These are phyloP conservation scores for Sporothrix variecibatus DNA, from an alignment of 2,329 filamentous ascomycete genomes.

Conservation along the genomic window DNA sequence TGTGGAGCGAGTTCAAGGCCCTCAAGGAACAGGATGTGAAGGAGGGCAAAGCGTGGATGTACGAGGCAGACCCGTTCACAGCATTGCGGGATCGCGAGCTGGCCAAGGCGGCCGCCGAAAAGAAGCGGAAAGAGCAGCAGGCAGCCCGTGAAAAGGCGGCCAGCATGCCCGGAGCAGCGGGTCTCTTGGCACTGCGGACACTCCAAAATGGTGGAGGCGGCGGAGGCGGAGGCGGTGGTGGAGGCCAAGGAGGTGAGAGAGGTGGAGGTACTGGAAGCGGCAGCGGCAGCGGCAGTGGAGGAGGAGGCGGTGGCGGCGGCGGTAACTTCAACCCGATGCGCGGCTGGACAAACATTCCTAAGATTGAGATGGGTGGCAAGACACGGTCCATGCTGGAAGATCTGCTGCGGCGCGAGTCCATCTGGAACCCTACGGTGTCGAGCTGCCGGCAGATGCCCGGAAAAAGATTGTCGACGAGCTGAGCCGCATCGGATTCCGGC, in stretches of 20 bases:
- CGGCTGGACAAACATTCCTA: conserved; percentile 81
- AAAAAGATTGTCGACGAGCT: conserved; percentile 70
- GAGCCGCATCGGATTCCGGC: conserved; percentile 78
- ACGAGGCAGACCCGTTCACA: conserved; percentile 91
- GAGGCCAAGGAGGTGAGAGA: conserved; percentile 38
- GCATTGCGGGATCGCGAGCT: conserved; percentile 78
- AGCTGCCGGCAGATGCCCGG: conserved; percentile 61
- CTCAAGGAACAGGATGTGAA: conserved; percentile 80
- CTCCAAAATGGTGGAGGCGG: conserved; percentile 38
- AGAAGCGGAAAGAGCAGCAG: conserved; percentile 73
- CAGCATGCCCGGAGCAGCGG: conserved; percentile 61
- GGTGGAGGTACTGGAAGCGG: conserved; percentile 33
- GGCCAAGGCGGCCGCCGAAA: conserved; percentile 72
- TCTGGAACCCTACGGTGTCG: conserved; percentile 85
- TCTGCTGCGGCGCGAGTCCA: conserved; percentile 72
- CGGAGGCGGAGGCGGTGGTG: conserved; percentile 33
- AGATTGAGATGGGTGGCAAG: conserved; percentile 87
- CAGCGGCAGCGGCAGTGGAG: conserved; percentile 37
- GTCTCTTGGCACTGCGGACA: conserved; percentile 54
- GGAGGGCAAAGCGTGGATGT: conserved; percentile 83
- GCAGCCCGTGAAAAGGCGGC: conserved; percentile 68
- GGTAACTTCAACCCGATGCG: conserved; percentile 51
- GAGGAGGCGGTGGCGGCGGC: conserved; percentile 35
- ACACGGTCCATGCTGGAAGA: conserved; percentile 78
- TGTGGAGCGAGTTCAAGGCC: conserved; percentile 89